Base-by-base conservation (phyloP, 129 eudicot species). In the Artemisia annua region DNA sequence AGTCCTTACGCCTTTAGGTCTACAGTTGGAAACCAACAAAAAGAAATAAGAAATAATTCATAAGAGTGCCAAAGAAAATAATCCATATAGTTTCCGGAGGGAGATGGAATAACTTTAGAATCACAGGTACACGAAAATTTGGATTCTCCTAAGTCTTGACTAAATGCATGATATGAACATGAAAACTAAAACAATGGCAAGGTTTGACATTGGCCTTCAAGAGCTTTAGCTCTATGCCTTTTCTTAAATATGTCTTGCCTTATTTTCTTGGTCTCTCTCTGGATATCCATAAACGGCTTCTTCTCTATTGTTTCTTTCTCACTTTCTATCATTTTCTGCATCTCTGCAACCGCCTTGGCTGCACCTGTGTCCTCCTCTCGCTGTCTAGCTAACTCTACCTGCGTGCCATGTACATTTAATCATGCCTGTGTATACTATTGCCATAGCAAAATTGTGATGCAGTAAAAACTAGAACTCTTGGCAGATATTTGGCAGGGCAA, bases 171-270 rank as follows among this genome's bases (percentile, higher is more conserved):
- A 56, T 15, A 58, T 52, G 30, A 59, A 49, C 26, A 69, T 78
- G 64, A 51, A 53, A 19, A 51, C 30, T 39, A 81, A 69, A 85
- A 85, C 63, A 81, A 68, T 46, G 84, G 48, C 80, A 85, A 69
- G 78, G 82, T 82, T 76, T 82, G 69, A 71, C 79, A 32, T 61
- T 79, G 89, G 72, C 58, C 79, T 61, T 82, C 82, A 48, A 78
- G 84, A 75, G 65, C 82, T 79, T 86, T 67, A 68, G 89, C 89
- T 79, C 82, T 82, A 69, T 85, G 84, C 79, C 86, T 79, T 56
- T 80, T 85, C 82, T 85, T 85, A 81, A 85, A 85, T 59, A 85
- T 82, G 17, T 82, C 78, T 73, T 85, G 89, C 75, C 89, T 82
- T 74, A 85, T 79, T 59, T 82, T 85, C 84, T 85, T 85, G 72